Conservation (phyloP, 179 eudicot species). For the Actinidia arguta region DNA sequence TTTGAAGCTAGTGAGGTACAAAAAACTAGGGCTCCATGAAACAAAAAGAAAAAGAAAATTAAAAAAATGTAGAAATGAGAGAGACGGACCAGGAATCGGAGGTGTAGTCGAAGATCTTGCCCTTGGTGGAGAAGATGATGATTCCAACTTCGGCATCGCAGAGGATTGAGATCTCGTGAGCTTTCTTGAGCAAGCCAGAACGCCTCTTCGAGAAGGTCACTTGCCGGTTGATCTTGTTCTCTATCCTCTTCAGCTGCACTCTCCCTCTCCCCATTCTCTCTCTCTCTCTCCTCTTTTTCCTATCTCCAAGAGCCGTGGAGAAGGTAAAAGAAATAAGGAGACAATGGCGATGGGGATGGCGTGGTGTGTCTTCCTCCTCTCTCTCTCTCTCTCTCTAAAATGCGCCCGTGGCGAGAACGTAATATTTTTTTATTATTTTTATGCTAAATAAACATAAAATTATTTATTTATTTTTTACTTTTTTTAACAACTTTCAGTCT, state of each 20-base stretch:
- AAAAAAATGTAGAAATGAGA: not conserved
- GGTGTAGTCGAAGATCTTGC: constrained; percentile 54
- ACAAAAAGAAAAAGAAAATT: too few species aligned
- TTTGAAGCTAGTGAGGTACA: too few species aligned
- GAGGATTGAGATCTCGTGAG: constrained; percentile 52
- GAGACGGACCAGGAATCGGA: constrained; percentile 43
- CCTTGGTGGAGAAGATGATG: constrained; percentile 52
- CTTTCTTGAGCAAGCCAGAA: constrained; percentile 46
- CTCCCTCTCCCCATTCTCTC: constrained; percentile 52
- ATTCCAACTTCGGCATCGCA: constrained; percentile 56
- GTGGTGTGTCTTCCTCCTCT: not conserved
- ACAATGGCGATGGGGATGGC: too few species aligned
- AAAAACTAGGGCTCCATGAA: too few species aligned
- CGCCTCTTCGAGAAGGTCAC: constrained; percentile 53
- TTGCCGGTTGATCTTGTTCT: constrained; percentile 54
- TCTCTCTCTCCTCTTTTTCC: not conserved
- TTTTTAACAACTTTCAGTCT: too few species aligned
- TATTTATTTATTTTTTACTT: too few species aligned
- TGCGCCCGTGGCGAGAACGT: too few species aligned
- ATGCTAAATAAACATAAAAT: too few species aligned
- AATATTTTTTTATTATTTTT: too few species aligned
- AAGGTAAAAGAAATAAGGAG: too few species aligned
- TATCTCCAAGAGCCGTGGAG: not conserved
- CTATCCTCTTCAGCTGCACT: constrained; percentile 54
- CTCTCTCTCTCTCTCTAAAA: not conserved